A percentile compares a stretch with the other conserved stretches of the same genome.
phyloP scores from a whole-genome alignment of 306 rosid species.

The Acacia confusa region DNA sequence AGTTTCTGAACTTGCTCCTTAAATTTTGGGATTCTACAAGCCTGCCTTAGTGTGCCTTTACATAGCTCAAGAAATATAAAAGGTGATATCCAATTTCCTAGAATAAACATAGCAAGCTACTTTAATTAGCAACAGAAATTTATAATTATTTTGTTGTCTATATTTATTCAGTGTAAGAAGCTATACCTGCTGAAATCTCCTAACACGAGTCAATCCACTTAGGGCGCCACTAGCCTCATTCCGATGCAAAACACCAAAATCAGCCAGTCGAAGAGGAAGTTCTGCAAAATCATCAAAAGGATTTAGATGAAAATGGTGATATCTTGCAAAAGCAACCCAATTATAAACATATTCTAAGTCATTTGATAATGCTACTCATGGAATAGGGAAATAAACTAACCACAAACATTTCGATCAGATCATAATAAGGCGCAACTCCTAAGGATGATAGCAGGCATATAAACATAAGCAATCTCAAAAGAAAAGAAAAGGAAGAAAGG shows the following conservation, averaged over 20 bases:
- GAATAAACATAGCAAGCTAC: not conserved
- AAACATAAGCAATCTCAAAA: not conserved
- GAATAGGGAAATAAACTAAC: not conserved
- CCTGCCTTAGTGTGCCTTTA: conserved; percentile 9
- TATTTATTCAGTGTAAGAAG: not conserved
- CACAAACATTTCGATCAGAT: not conserved
- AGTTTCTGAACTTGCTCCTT: too few species aligned
- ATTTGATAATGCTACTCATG: conserved; percentile 12
- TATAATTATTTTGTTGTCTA: not conserved
- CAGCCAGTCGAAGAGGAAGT: conserved; percentile 96
- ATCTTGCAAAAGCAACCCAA: not conserved
- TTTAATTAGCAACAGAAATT: not conserved
- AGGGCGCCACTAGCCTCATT: conserved; percentile 99
- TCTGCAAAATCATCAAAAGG: conserved; percentile 47
- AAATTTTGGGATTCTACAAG: not conserved
- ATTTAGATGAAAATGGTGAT: not conserved
- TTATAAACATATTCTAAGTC: not conserved
- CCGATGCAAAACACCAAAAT: conserved; percentile 96
- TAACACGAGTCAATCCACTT: conserved; percentile 93
- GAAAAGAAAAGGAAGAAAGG: not conserved
- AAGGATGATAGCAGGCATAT: not conserved
- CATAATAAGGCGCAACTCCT: not conserved
- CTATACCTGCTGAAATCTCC: conserved; percentile 96
- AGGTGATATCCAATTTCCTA: conserved; percentile 1
- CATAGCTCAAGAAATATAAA: not conserved